Conservation (phyloP, 129 eudicot species). For the Escallonia herrerae region DNA sequence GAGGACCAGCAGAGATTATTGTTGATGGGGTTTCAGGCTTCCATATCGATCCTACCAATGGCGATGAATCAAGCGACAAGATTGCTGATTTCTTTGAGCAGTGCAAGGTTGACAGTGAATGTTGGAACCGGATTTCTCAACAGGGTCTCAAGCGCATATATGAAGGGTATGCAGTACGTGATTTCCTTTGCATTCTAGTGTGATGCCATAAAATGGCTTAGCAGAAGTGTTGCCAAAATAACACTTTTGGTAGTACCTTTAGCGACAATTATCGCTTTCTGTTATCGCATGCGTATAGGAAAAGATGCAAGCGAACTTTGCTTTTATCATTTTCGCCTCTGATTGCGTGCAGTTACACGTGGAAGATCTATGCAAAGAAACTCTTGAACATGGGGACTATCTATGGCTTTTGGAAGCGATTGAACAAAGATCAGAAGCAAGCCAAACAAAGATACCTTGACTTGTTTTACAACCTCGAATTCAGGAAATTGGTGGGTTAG, state of each 20-base stretch:
- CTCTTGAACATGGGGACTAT: constrained; percentile 76
- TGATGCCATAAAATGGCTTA: not conserved
- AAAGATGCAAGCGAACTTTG: too few relatives aligned
- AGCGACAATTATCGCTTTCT: too few relatives aligned
- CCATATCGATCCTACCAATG: constrained; percentile 68
- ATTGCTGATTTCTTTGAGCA: constrained; percentile 74
- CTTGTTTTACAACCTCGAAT: constrained; percentile 56
- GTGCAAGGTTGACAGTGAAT: constrained; percentile 44
- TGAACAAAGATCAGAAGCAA: constrained; percentile 70
- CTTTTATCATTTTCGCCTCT: not conserved
- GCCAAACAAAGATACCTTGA: constrained; percentile 78
- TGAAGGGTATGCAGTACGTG: constrained; percentile 43
- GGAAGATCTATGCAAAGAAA: constrained; percentile 91
- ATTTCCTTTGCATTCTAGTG: not conserved
- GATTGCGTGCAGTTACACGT: constrained; percentile 65
- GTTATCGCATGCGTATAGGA: too few relatives aligned
- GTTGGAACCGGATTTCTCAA: constrained; percentile 55
- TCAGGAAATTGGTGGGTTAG: constrained; percentile 62
- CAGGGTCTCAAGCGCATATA: constrained; percentile 63
- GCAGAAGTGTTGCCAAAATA: too few relatives aligned
- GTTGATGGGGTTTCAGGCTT: constrained; percentile 79
- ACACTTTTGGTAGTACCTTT: not conserved
- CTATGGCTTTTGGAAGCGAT: constrained; percentile 71
- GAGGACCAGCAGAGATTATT: constrained; percentile 83
- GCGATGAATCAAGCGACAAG: constrained; percentile 71